Evolutionary conservation across 495 filamentous ascomycete species (phyloP).

Genomic region (Penicilliopsis zonata): DNA sequence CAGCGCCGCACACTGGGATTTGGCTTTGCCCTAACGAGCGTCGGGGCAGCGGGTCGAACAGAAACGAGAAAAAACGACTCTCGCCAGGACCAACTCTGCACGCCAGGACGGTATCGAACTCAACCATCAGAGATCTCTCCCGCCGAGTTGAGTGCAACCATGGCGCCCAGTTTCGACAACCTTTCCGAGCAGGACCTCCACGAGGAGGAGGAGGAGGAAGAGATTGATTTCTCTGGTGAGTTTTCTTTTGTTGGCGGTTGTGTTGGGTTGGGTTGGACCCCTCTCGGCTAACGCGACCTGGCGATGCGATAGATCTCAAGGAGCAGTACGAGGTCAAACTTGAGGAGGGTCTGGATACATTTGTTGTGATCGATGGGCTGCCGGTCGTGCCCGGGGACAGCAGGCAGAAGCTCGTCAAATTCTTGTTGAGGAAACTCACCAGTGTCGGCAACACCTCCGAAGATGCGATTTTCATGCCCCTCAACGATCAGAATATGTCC

Average conservation of each 20-base stretch:
- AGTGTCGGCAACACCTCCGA: constrained; percentile 72
- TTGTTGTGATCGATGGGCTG: constrained; percentile 89
- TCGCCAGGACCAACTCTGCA: neutral
- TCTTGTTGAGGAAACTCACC: constrained; percentile 82
- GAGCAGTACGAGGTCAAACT: constrained; percentile 91
- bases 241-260: constrained; percentile 3
- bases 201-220: constrained; percentile 80
- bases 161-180: constrained; percentile 65
- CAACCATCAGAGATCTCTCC: constrained; percentile 15
- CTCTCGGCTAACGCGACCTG: constrained; percentile 15
- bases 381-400: constrained; percentile 72
- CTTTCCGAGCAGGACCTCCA: constrained; percentile 70
- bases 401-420: constrained; percentile 85
- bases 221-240: constrained; percentile 79
- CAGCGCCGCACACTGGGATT: constrained; percentile 1
- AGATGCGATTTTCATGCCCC: constrained; percentile 84
- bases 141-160: constrained; percentile 22
- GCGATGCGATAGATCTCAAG: constrained; percentile 52
- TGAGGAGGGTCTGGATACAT: constrained; percentile 90
- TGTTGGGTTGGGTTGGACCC: too few relatives aligned
- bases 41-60: neutral
- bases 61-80: neutral
- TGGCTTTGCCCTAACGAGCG: constrained; percentile 1
- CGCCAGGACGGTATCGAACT: constrained; percentile 3
- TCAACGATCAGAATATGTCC: constrained; percentile 69